These are phyloP conservation scores for Akebia trifoliata DNA, from an alignment of 164 flowering plant genomes.

Conservation along the genomic window DNA sequence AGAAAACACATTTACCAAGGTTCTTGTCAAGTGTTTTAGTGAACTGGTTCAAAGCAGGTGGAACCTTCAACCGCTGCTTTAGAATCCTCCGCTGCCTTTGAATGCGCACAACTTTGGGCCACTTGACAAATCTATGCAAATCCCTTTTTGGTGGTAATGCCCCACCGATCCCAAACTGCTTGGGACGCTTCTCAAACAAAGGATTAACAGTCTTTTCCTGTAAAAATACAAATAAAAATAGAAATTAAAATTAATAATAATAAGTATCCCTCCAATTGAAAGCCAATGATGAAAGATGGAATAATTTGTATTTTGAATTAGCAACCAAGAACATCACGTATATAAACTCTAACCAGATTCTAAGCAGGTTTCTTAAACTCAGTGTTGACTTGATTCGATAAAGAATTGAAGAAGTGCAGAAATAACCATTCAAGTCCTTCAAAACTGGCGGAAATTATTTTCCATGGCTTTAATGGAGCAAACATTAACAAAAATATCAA, in stretches of 20 bases:
- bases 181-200: slow-evolving; percentile 56
- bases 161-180: too few relatives aligned
- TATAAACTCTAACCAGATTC: neutral
- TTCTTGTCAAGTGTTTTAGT: slow-evolving; percentile 26
- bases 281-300: neutral
- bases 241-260: too few relatives aligned
- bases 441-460: neutral
- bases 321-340: neutral
- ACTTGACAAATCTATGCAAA: slow-evolving; percentile 22
- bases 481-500: too few relatives aligned
- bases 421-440: neutral
- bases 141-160: slow-evolving; percentile 25
- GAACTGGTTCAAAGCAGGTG: slow-evolving; percentile 25
- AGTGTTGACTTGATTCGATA: too few relatives aligned
- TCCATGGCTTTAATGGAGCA: neutral
- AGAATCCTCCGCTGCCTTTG: slow-evolving; percentile 27
- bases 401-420: neutral
- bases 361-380: too few relatives aligned
- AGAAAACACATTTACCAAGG: slow-evolving; percentile 10
- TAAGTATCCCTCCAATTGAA: neutral
- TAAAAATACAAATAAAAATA: neutral
- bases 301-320: neutral
- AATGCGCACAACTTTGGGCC: slow-evolving; percentile 27
- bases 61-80: too few relatives aligned
- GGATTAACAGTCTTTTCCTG: slow-evolving; percentile 49